Evolutionary conservation across 2,329 filamentous ascomycete species (phyloP), one percentile per base, ranked within the genome.

Genomic region (Madurella fahalii): DNA sequence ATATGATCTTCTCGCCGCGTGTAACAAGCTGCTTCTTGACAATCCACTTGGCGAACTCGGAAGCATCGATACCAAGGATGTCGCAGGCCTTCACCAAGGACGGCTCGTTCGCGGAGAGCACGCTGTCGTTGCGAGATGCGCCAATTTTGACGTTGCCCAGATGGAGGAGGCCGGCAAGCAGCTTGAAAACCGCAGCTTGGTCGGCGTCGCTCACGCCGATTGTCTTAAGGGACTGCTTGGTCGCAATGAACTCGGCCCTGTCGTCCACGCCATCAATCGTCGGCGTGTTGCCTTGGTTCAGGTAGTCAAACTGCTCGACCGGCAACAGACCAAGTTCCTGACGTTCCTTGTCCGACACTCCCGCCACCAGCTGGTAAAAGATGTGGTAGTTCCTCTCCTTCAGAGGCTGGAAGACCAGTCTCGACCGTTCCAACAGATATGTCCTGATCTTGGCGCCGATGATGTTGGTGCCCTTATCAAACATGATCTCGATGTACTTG

Each of bases 401-500:
- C 60, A 96, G 77, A 41, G 94, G 94, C 70, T 99, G 94, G 73
- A 97, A 99, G 16, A 97, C 94, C 65, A 99, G 78, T 75, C 94
- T 87, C 58, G 94, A 97, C 57, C 94, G 89, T 72, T 99, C 94
- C 43, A 99, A 79, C 62, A 99, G 79, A 68, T 99, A 99, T 53
- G 92, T 96, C 65, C 94, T 83, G 68, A 99, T 99, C 77, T 95
- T 95, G 53, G 94, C 94, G 63, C 94, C 94, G 68, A 97, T 96
- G 66, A 99, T 99, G 70, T 95, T 94, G 59, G 90, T 96, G 67
- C 87, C 83, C 60, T 90, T 84, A 74, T 97, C 92, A 72, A 99
- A 99, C 90, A 97, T 93, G 70, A 99, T 99, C 76, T 99, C 94
- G 65, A 99, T 97, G 72, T 99, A 99, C 79, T 99, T 99, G 71